These are phyloP conservation scores for Didymella keratinophila DNA, from an alignment of 2,329 filamentous ascomycete species.

Conservation along the genomic window DNA sequence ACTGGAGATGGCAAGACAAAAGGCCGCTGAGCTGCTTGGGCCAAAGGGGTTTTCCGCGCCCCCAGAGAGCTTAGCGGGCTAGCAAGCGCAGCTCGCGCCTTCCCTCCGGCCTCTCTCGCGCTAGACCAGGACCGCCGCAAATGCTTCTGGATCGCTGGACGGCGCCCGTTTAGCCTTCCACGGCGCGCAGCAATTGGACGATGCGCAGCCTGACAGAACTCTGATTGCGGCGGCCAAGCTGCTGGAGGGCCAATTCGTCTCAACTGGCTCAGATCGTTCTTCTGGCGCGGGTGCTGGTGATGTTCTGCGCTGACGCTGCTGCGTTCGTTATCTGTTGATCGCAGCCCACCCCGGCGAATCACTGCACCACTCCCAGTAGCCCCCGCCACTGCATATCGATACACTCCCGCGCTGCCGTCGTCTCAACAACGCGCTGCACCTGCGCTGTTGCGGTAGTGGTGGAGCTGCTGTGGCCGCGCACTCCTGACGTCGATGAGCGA, in stretches of 20 bases:
- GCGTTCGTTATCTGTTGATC: constrained; percentile 12
- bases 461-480: constrained; percentile 5
- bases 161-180: neutral
- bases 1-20: constrained; percentile 9
- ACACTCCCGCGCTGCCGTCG: constrained; percentile 26
- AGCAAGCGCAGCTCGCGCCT: constrained; percentile 7
- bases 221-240: neutral
- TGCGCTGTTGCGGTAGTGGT: neutral
- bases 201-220: neutral
- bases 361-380: constrained; percentile 15
- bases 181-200: neutral
- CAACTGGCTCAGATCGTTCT: neutral
- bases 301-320: constrained; percentile 2
- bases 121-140: constrained; percentile 10
- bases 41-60: constrained; percentile 17
- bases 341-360: constrained; percentile 25
- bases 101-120: neutral
- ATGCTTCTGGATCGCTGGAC: constrained; percentile 9
- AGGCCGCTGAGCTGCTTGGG: constrained; percentile 2
- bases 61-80: constrained; percentile 10
- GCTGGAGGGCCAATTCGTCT: neutral
- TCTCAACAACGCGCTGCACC: constrained; percentile 26
- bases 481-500: constrained; percentile 11
- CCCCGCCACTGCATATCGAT: constrained; percentile 34
- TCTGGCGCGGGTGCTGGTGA: neutral